phyloP scores from a whole-genome alignment of 2,329 filamentous ascomycete genomes.

The Teratosphaeria pseudoeucalypti region DNA sequence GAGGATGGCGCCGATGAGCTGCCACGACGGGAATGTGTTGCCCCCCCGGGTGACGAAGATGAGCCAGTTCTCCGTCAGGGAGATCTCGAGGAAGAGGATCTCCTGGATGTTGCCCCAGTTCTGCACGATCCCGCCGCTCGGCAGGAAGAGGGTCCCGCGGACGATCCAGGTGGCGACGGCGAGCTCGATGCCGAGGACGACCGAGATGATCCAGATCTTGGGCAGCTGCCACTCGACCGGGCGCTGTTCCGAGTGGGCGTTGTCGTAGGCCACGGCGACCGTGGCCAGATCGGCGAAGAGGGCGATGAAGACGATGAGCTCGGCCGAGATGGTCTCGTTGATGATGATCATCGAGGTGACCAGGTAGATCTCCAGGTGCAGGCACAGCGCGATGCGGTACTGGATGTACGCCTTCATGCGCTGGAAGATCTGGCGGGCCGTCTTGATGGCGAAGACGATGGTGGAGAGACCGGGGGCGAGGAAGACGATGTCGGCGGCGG shows the following conservation, averaged over 20 bases:
- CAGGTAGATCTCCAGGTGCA: conserved; percentile 67
- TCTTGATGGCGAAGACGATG: conserved; percentile 64
- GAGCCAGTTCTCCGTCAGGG: conserved; percentile 45
- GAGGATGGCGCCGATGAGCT: conserved; percentile 60
- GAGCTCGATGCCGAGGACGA: conserved; percentile 57
- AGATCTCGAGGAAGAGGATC: conserved; percentile 47
- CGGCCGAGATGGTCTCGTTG: conserved; percentile 62
- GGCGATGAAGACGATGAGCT: conserved; percentile 69
- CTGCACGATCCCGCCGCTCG: conserved; percentile 62
- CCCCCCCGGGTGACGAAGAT: conserved; percentile 50
- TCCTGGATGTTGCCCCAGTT: conserved; percentile 66
- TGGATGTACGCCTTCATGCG: conserved; percentile 70
- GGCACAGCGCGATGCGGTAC: conserved; percentile 65
- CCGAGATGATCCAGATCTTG: conserved; percentile 70
- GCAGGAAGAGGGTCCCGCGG: conserved; percentile 58
- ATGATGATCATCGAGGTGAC: conserved; percentile 70
- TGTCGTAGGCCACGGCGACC: conserved; percentile 69
- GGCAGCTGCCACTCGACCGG: conserved; percentile 73
- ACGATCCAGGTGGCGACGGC: conserved; percentile 63
- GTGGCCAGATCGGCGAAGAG: conserved; percentile 72
- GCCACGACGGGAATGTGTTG: conserved; percentile 64
- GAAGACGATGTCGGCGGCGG: conserved; percentile 65
- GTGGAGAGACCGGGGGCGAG: conserved; percentile 61
- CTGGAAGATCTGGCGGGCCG: conserved; percentile 64
- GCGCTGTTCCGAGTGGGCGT: conserved; percentile 63